A percentile compares a stretch with the other conserved stretches of the same genome.
Evolutionary conservation across 306 rosid species (phyloP).

Genomic region (Morella rubra): DNA sequence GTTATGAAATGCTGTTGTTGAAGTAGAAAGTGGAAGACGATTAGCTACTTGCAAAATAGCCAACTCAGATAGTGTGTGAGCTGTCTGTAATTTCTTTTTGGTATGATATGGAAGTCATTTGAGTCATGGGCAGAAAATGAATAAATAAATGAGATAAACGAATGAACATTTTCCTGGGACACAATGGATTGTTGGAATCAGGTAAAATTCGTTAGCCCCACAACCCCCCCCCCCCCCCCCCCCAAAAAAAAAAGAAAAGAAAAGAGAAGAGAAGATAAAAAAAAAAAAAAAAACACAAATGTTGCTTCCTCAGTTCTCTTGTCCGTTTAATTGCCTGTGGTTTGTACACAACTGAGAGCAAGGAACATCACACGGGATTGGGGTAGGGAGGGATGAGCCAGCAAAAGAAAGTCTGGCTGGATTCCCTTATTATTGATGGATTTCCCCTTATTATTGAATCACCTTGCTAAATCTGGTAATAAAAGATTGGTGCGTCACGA

Average conservation of each 20-base stretch:
- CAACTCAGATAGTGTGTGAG: neutral
- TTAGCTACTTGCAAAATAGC: slow-evolving; percentile 1
- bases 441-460: neutral
- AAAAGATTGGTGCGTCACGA: neutral
- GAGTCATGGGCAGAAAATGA: neutral
- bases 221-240: no score
- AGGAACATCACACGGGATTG: neutral
- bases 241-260: no score
- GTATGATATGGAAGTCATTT: neutral
- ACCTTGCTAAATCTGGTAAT: neutral
- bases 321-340: neutral
- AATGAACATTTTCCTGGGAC: no score
- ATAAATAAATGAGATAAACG: neutral
- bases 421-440: no score
- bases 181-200: neutral
- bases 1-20: neutral
- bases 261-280: no score
- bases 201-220: neutral
- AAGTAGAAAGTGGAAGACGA: neutral
- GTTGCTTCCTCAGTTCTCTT: neutral
- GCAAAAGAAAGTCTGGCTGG: neutral
- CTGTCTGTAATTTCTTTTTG: neutral
- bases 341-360: no score
- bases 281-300: neutral
- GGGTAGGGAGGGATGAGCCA: neutral